Evolutionary conservation across 2,329 filamentous ascomycete species (phyloP).

Genomic region (Penicillium sp.): DNA sequence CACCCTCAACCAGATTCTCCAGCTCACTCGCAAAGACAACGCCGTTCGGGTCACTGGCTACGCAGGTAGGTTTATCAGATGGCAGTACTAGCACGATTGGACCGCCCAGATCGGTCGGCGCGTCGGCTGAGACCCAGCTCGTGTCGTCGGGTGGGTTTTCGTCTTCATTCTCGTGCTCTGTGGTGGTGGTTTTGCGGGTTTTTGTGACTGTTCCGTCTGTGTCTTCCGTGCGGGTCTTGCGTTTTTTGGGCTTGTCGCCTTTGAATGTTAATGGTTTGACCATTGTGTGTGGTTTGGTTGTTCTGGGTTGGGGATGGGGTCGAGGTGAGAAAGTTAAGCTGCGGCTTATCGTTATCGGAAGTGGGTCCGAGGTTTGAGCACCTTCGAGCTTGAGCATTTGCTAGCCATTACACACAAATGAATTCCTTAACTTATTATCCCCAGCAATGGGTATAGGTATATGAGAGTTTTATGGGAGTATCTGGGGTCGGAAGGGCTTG

Average conservation of each 20-base stretch:
- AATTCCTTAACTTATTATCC: no score
- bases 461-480: no score
- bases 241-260: constrained; percentile 92
- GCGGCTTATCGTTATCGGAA: constrained; percentile 4
- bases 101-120: constrained; percentile 70
- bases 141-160: constrained; percentile 64
- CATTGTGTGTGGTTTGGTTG: constrained; percentile 27
- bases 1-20: constrained; percentile 84
- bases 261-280: constrained; percentile 91
- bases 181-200: constrained; percentile 24
- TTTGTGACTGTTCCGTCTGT: constrained; percentile 31
- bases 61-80: constrained; percentile 68
- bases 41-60: constrained; percentile 83
- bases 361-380: background rate
- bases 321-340: background rate
- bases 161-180: constrained; percentile 31
- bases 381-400: no score
- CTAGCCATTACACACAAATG: no score
- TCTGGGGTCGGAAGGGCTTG: no score
- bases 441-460: no score
- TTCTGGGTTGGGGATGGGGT: constrained; percentile 3
- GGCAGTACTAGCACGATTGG: constrained; percentile 82
- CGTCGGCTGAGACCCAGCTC: constrained; percentile 87
- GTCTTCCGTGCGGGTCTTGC: constrained; percentile 67
- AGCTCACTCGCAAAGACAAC: constrained; percentile 79